These are phyloP conservation scores for Clavispora santaluciae DNA, from an alignment of 805 yeast species.

Conservation along the genomic window DNA sequence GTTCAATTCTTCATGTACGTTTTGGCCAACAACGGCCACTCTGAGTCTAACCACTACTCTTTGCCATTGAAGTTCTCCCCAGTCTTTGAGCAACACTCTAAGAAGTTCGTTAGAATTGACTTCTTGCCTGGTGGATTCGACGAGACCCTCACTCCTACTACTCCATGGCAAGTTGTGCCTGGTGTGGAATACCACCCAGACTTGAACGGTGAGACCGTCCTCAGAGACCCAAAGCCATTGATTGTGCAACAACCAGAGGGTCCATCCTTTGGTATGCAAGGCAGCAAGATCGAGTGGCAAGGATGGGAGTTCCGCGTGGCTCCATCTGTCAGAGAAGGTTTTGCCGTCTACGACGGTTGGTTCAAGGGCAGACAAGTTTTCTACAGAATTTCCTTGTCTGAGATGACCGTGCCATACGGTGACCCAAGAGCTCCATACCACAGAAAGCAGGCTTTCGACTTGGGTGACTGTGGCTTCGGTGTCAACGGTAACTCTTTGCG, in stretches of 20 bases:
- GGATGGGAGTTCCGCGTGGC: slow-evolving; percentile 77
- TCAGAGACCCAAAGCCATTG: slow-evolving; percentile 65
- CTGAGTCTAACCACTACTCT: slow-evolving; percentile 73
- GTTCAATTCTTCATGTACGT: slow-evolving; percentile 74
- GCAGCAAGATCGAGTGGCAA: slow-evolving; percentile 68
- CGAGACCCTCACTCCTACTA: slow-evolving; percentile 51
- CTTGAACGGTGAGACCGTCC: slow-evolving; percentile 46
- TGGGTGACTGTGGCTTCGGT: slow-evolving; percentile 85
- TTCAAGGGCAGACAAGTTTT: slow-evolving; percentile 74
- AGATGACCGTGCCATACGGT: slow-evolving; percentile 87
- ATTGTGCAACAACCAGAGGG: slow-evolving; percentile 74
- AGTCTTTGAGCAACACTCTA: slow-evolving; percentile 58
- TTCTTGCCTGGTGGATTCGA: slow-evolving; percentile 70
- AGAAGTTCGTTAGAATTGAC: slow-evolving; percentile 65
- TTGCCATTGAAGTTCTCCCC: slow-evolving; percentile 71
- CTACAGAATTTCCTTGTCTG: slow-evolving; percentile 69
- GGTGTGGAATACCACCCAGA: slow-evolving; percentile 74
- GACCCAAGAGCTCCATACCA: slow-evolving; percentile 81
- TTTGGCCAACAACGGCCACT: slow-evolving; percentile 55
- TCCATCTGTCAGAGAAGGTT: slow-evolving; percentile 72
- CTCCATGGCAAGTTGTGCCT: slow-evolving; percentile 56
- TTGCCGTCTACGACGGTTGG: slow-evolving; percentile 64
- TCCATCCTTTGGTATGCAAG: slow-evolving; percentile 58
- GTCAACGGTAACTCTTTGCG: slow-evolving; percentile 60
- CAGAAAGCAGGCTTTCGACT: slow-evolving; percentile 82